Conservation (phyloP, 441 rosid species). For the Mallotus repandus region DNA sequence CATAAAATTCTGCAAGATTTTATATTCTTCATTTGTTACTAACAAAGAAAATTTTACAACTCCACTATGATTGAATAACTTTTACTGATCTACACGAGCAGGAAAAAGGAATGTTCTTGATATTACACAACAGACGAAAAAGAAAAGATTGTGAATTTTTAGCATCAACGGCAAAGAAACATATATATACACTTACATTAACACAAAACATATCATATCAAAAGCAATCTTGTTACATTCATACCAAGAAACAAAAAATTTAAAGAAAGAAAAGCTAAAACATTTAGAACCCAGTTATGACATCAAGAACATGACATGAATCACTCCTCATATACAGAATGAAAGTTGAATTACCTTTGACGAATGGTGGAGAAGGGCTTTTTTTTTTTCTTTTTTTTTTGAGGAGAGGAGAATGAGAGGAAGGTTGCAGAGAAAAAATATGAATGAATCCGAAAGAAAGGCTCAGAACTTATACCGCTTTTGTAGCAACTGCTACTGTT, state of each 20-base stretch:
- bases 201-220: neutral
- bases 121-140: neutral
- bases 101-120: neutral
- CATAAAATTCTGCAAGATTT: neutral
- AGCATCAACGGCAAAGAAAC: neutral
- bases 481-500: neutral
- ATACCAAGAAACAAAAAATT: too few relatives aligned
- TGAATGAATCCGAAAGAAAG: neutral
- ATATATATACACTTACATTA: neutral
- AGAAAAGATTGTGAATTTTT: neutral
- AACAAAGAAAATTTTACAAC: neutral
- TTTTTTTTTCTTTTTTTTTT: neutral
- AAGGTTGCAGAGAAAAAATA: too few relatives aligned
- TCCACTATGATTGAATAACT: neutral
- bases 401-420: neutral
- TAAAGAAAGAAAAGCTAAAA: neutral
- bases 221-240: neutral
- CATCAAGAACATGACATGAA: neutral
- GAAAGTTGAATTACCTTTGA: slow-evolving; percentile 5
- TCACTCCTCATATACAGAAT: too few relatives aligned
- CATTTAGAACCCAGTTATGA: neutral
- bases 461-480: neutral
- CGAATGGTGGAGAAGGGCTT: neutral
- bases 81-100: neutral
- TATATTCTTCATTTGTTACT: neutral